Conservation (phyloP, 2,329 filamentous ascomycete species). For the Colletotrichum lini region DNA sequence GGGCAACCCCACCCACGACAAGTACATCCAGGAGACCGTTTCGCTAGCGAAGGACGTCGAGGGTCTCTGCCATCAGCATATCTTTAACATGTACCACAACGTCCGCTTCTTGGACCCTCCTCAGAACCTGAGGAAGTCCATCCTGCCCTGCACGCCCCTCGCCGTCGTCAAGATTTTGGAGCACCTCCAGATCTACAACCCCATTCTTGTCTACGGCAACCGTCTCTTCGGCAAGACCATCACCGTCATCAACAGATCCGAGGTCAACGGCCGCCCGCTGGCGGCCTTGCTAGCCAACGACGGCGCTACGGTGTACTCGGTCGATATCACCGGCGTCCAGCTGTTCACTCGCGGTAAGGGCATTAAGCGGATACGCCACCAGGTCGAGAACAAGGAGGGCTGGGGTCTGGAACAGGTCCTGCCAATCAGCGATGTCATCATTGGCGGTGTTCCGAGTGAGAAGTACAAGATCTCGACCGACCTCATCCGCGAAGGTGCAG, state of each 20-base stretch:
- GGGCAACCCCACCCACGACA: constrained; percentile 85
- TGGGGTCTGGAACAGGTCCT: constrained; percentile 86
- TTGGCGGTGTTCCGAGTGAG: constrained; percentile 91
- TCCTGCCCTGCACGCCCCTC: constrained; percentile 94
- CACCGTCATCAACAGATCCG: constrained; percentile 95
- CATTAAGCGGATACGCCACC: constrained; percentile 86
- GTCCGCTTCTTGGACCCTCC: constrained; percentile 91
- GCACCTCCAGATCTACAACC: constrained; percentile 96
- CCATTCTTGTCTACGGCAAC: constrained; percentile 92
- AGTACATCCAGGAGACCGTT: constrained; percentile 96
- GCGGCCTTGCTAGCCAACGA: constrained; percentile 96
- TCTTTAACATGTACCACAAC: constrained; percentile 99
- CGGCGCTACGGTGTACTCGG: constrained; percentile 93
- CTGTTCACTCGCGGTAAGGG: constrained; percentile 92
- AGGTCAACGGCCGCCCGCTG: constrained; percentile 94
- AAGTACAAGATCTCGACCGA: constrained; percentile 91
- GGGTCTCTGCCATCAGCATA: constrained; percentile 91
- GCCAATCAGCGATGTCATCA: constrained; percentile 92
- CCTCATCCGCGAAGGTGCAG: constrained; percentile 87
- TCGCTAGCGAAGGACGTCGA: constrained; percentile 94
- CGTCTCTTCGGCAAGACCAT: constrained; percentile 93
- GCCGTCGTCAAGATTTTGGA: constrained; percentile 98
- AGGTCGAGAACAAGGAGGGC: constrained; percentile 86
- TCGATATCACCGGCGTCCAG: constrained; percentile 93
- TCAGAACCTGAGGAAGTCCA: constrained; percentile 85